Percentiles rank a stretch among this genome's conserved stretches.
phyloP scores from a whole-genome alignment of 139 green algal species.

The Nannochloris sp. region DNA sequence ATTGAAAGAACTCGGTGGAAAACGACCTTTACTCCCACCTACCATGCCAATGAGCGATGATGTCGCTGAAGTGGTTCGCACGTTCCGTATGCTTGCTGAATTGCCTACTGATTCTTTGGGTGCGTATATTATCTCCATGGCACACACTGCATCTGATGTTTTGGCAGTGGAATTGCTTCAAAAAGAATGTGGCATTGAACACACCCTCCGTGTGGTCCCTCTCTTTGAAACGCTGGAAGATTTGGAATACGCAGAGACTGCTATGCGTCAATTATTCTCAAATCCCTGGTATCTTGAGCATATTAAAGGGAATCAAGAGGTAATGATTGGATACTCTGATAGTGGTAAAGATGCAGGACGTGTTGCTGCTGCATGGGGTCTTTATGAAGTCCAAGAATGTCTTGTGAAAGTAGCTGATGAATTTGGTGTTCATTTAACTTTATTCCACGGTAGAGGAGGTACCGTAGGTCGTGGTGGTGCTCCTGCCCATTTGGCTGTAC shows the following conservation, averaged over 20 bases:
- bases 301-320: constrained; percentile 49
- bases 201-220: constrained; percentile 77
- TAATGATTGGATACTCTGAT: constrained; percentile 98
- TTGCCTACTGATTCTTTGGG: constrained; percentile 60
- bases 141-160: constrained; percentile 76
- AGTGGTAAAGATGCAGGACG: constrained; percentile 94
- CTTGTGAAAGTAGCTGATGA: constrained; percentile 31
- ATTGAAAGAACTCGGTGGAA: constrained; percentile 60
- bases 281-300: constrained; percentile 57
- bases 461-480: constrained; percentile 92
- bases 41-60: constrained; percentile 72
- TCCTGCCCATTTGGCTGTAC: constrained; percentile 89
- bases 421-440: constrained; percentile 67
- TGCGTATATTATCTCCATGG: constrained; percentile 96
- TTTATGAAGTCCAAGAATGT: constrained; percentile 67
- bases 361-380: constrained; percentile 84
- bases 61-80: constrained; percentile 78
- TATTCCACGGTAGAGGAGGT: constrained; percentile 96
- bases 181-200: constrained; percentile 33
- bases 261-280: constrained; percentile 50
- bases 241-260: constrained; percentile 56
- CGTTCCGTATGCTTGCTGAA: constrained; percentile 55
- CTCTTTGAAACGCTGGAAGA: constrained; percentile 96
- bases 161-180: constrained; percentile 93
- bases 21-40: constrained; percentile 78